These are phyloP conservation scores for Sclerotinia sclerotiorum DNA, from an alignment of 2,329 filamentous ascomycete species.

Conservation along the genomic window DNA sequence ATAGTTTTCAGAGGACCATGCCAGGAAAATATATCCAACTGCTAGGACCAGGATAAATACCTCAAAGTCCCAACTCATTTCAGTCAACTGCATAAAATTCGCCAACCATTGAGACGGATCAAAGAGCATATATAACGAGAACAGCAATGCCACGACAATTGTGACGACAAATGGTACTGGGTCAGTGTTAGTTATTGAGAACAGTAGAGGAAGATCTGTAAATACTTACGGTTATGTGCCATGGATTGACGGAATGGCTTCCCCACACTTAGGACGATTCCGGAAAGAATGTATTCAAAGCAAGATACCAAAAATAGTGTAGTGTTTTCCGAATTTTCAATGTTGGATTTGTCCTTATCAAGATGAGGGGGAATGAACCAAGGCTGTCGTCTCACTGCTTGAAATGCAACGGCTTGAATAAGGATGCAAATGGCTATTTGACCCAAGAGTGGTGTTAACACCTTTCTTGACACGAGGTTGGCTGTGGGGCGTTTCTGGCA, in stretches of 20 bases:
- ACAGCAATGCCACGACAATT: conserved; percentile 63
- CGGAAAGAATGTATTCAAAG: conserved; percentile 92
- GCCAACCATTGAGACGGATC: conserved; percentile 68
- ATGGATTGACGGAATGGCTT: conserved; percentile 83
- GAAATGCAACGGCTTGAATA: conserved; percentile 72
- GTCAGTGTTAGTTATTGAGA: conserved; percentile 22
- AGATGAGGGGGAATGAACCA: conserved; percentile 86
- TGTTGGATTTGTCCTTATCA: conserved; percentile 76
- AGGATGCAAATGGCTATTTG: conserved; percentile 81
- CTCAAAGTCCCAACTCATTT: conserved; percentile 71
- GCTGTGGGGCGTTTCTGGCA: conserved; percentile 86
- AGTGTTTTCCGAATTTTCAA: conserved; percentile 91
- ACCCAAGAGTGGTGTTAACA: conserved; percentile 83
- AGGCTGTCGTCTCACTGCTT: conserved; percentile 71
- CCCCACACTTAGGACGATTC: conserved; percentile 87
- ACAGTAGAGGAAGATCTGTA: conserved; percentile 9
- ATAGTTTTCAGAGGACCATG: conserved; percentile 70
- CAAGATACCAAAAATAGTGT: conserved; percentile 86
- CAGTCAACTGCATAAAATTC: conserved; percentile 81
- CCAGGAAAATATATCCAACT: conserved; percentile 62
- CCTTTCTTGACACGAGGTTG: conserved; percentile 87
- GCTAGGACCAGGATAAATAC: conserved; percentile 71
- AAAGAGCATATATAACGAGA: conserved; percentile 79
- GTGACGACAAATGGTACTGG: conserved; percentile 81
- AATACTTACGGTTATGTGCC: conserved; percentile 69